A percentile compares a stretch with the other conserved stretches of the same genome.
These are phyloP conservation scores for Backusella luteola DNA, from an alignment of 192 early-diverging fungal genomes.

Conservation along the genomic window DNA sequence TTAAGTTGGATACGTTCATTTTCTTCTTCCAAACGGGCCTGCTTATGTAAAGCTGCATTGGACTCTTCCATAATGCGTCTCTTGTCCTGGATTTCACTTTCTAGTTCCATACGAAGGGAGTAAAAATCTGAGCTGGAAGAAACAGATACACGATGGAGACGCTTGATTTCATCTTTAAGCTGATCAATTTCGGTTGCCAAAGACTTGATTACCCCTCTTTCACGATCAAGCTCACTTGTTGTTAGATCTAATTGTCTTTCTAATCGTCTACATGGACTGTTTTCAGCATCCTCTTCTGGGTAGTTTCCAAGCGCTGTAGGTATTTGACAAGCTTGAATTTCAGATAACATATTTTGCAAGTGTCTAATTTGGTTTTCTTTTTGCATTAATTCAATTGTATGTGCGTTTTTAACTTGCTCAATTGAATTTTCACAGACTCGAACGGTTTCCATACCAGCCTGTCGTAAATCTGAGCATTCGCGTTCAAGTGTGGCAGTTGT, in stretches of 20 bases:
- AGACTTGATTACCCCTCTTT: background rate
- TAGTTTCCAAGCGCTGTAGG: background rate
- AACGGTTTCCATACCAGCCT: conserved; percentile 39
- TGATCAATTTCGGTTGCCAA: background rate
- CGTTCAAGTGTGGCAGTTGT: conserved; percentile 26
- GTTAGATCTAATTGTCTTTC: conserved; percentile 34
- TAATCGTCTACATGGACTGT: conserved; percentile 8
- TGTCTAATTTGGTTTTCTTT: conserved; percentile 33
- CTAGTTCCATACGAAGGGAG: conserved; percentile 13
- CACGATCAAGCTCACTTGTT: conserved; percentile 11
- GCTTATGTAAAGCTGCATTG: conserved; percentile 18
- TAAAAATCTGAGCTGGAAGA: conserved; percentile 10
- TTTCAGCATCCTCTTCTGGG: background rate
- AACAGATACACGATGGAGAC: background rate
- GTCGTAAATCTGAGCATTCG: conserved; percentile 38
- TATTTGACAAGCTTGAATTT: background rate
- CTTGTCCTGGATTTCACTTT: conserved; percentile 25
- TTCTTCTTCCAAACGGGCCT: conserved; percentile 18
- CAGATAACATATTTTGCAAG: background rate
- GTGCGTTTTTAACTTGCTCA: conserved; percentile 36
- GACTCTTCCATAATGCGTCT: conserved; percentile 25
- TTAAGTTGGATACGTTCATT: conserved; percentile 12
- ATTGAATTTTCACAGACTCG: conserved; percentile 41
- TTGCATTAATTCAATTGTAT: conserved; percentile 22
- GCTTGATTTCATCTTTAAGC: background rate